These are phyloP conservation scores for Epicoccum sorghinum DNA, from an alignment of 2,329 filamentous ascomycete species.

Conservation along the genomic window DNA sequence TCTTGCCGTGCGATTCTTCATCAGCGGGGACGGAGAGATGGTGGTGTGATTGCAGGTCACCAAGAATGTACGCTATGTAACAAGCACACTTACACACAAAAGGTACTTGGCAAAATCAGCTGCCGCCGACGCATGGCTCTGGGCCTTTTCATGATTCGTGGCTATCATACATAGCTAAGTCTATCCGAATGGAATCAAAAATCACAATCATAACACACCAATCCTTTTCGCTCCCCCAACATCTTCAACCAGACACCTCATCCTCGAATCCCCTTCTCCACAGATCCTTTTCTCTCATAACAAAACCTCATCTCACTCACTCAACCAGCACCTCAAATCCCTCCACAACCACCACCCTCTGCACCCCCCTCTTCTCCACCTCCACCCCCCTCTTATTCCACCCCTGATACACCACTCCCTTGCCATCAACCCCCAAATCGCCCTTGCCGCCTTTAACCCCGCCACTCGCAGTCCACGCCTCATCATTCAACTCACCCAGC, in stretches of 20 bases:
- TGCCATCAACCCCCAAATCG: slow-evolving; percentile 31
- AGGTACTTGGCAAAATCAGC: too few species aligned
- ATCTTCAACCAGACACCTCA: too few species aligned
- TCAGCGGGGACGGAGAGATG: slow-evolving; percentile 3
- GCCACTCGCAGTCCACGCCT: slow-evolving; percentile 26
- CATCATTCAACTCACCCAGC: slow-evolving; percentile 25
- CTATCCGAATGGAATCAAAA: neutral
- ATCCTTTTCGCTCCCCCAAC: too few species aligned
- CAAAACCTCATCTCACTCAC: neutral
- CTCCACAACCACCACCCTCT: slow-evolving; percentile 7
- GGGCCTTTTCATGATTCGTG: neutral
- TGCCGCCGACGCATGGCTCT: neutral
- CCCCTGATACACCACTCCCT: slow-evolving; percentile 28
- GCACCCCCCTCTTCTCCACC: slow-evolving; percentile 4
- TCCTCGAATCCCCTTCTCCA: too few species aligned
- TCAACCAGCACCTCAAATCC: slow-evolving; percentile 14
- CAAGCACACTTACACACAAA: too few species aligned
- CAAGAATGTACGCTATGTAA: too few species aligned
- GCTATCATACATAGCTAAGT: slow-evolving; percentile 2
- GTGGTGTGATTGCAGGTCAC: too few species aligned
- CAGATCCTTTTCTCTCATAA: neutral
- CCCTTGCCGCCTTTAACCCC: slow-evolving; percentile 17
- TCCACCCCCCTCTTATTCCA: slow-evolving; percentile 5
- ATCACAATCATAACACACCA: neutral
- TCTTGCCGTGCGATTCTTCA: slow-evolving; percentile 49